Conservation (phyloP, 148 eudicot species). For the Rhododendron simsii region DNA sequence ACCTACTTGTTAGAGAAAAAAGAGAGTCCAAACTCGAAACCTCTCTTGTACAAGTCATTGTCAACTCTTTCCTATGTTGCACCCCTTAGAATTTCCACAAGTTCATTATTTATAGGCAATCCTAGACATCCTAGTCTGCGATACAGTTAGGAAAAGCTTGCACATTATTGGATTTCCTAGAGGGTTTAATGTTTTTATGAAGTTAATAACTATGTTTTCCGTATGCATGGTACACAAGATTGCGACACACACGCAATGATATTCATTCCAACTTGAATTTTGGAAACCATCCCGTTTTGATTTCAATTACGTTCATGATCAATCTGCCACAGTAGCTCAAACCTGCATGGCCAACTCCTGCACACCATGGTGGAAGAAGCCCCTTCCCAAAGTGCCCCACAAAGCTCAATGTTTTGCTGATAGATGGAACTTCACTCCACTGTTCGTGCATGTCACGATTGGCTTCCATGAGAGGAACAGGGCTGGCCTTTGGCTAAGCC, state of each 20-base stretch:
- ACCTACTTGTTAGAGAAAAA: background rate
- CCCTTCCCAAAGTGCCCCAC: background rate
- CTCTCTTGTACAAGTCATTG: background rate
- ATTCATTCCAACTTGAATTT: background rate
- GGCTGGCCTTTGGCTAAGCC: too few species aligned
- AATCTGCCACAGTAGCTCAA: background rate
- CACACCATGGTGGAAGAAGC: background rate
- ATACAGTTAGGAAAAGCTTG: background rate
- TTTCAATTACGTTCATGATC: background rate
- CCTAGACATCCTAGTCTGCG: background rate
- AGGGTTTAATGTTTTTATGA: background rate
- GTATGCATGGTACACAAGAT: background rate
- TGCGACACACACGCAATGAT: background rate
- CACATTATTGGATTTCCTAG: background rate
- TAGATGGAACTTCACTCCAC: background rate
- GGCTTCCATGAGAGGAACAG: background rate
- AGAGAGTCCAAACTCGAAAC: background rate
- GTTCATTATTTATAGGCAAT: background rate
- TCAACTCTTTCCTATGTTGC: background rate
- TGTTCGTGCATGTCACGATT: background rate
- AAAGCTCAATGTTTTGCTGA: background rate
- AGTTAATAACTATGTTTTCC: background rate
- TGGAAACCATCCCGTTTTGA: background rate
- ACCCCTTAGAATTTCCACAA: background rate
- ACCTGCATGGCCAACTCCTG: background rate